A percentile compares a stretch with the other conserved stretches of the same genome.
Evolutionary conservation across 352 stramenopile species (phyloP).

Genomic region (Peronosclerospora sorghi): DNA sequence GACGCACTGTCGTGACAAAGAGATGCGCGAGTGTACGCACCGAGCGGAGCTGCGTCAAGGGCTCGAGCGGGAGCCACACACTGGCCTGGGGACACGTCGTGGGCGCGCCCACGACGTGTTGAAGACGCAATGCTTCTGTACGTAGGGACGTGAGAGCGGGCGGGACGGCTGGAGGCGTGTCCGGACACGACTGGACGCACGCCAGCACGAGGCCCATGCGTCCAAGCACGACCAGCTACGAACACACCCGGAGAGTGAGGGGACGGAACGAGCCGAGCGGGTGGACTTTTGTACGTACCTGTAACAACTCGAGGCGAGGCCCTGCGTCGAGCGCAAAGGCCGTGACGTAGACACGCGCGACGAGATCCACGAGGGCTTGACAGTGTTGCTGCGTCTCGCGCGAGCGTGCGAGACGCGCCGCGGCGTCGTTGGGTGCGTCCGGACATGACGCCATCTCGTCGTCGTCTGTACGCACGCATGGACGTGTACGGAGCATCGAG

Average conservation of each 20-base stretch:
- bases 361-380: conserved; percentile 21
- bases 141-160: too few species aligned
- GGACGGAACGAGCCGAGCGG: too few species aligned
- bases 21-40: conserved; percentile 23
- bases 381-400: conserved; percentile 15
- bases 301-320: conserved; percentile 25
- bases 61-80: conserved; percentile 17
- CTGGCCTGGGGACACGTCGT: conserved; percentile 10
- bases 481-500: conserved; percentile 31
- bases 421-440: conserved; percentile 12
- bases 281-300: too few species aligned
- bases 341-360: conserved; percentile 24
- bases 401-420: conserved; percentile 11
- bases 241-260: not conserved
- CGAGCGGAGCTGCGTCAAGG: conserved; percentile 14
- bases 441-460: too few species aligned
- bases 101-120: too few species aligned
- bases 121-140: too few species aligned
- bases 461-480: too few species aligned
- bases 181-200: too few species aligned
- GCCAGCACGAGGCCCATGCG: conserved; percentile 24
- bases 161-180: conserved; percentile 2
- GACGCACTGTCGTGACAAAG: conserved; percentile 17
- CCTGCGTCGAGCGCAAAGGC: conserved; percentile 21
- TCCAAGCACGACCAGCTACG: conserved; percentile 30